Evolutionary conservation across 2,329 filamentous ascomycete species (phyloP).

Genomic region (Ilyonectria robusta): DNA sequence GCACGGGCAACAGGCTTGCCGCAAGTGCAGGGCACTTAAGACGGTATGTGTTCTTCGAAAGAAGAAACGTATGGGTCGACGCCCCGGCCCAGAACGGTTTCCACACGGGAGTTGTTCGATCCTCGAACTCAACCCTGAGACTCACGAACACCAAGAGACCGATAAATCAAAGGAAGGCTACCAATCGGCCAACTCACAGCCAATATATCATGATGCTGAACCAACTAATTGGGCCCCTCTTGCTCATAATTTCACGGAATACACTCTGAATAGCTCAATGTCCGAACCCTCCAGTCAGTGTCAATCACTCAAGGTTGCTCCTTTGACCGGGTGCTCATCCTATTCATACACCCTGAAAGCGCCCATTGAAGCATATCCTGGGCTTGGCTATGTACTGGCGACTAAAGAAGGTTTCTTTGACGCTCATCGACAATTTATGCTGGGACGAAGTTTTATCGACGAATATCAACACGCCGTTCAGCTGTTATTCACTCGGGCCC

Average conservation of each 20-base stretch:
- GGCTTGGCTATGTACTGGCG: neutral
- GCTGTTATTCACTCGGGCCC: slow-evolving; percentile 9
- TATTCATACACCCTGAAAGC: no score
- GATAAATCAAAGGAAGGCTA: no score
- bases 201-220: no score
- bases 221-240: no score
- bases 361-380: neutral
- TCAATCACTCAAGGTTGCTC: no score
- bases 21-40: neutral
- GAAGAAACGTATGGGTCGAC: neutral
- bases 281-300: no score
- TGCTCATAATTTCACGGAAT: no score
- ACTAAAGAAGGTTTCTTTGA: slow-evolving; percentile 24
- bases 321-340: neutral
- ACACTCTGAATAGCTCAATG: no score
- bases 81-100: neutral
- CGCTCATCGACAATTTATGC: slow-evolving; percentile 28
- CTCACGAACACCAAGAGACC: neutral
- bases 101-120: neutral
- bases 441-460: slow-evolving; percentile 15
- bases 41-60: neutral
- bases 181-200: no score
- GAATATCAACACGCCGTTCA: slow-evolving; percentile 16
- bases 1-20: neutral
- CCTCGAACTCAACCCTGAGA: neutral